Conservation (phyloP, 2,329 filamentous ascomycete species). For the Clonostachys rosea region DNA sequence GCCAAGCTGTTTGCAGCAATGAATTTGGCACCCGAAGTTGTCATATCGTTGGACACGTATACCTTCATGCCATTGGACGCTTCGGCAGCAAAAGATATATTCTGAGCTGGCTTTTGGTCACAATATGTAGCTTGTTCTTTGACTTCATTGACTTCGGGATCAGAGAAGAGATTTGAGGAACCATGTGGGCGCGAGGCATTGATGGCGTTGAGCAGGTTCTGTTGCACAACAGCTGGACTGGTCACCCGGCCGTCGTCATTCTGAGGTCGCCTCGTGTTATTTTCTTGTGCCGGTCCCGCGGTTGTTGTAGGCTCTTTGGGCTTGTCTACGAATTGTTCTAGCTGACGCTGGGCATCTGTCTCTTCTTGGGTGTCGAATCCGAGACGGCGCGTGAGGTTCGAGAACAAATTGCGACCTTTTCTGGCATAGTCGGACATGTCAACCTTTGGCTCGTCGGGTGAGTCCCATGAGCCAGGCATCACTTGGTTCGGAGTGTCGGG, state of each 20-base stretch:
- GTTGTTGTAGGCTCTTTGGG: slow-evolving; percentile 10
- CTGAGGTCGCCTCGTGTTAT: slow-evolving; percentile 7
- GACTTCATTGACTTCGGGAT: slow-evolving; percentile 66
- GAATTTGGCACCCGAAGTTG: slow-evolving; percentile 44
- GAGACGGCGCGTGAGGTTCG: slow-evolving; percentile 61
- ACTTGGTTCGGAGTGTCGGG: slow-evolving; percentile 34
- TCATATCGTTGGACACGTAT: slow-evolving; percentile 58
- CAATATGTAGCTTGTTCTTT: slow-evolving; percentile 85
- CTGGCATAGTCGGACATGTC: slow-evolving; percentile 24
- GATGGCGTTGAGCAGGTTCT: slow-evolving; percentile 74
- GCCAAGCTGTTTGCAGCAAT: slow-evolving; percentile 53
- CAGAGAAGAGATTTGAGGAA: slow-evolving; percentile 67
- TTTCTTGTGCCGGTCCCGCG: background rate
- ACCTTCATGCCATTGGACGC: slow-evolving; percentile 69
- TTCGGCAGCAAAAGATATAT: slow-evolving; percentile 67
- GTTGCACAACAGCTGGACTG: slow-evolving; percentile 56
- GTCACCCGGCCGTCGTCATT: slow-evolving; percentile 50
- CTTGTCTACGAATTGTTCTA: slow-evolving; percentile 35
- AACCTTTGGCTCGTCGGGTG: slow-evolving; percentile 44
- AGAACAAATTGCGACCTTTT: slow-evolving; percentile 58
- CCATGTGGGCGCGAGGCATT: slow-evolving; percentile 73
- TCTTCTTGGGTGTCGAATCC: slow-evolving; percentile 54
- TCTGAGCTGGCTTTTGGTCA: slow-evolving; percentile 68
- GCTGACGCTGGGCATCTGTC: slow-evolving; percentile 34
- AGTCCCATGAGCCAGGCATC: slow-evolving; percentile 77